Conservation (phyloP, 1,284 basidiomycete genomes). For the Somion occarium region DNA sequence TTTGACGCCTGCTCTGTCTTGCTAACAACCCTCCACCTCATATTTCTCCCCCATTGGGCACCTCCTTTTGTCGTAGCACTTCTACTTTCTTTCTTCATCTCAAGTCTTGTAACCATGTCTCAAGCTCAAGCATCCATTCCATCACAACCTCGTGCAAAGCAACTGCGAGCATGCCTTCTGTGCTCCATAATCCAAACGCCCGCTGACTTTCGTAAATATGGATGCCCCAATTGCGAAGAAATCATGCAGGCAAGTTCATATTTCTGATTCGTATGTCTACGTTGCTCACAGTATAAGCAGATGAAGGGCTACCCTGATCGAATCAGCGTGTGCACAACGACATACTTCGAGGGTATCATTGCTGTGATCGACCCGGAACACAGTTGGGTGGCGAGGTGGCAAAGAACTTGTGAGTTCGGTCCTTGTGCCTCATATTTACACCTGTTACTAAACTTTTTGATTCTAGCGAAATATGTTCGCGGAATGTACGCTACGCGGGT, state of each 20-base stretch:
- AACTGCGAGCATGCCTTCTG: constrained; percentile 86
- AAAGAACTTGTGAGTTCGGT: constrained; percentile 70
- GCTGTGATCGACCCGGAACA: constrained; percentile 84
- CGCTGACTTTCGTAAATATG: constrained; percentile 78
- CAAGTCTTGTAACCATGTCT: constrained; percentile 17
- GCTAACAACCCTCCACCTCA: not conserved
- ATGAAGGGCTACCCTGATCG: constrained; percentile 87
- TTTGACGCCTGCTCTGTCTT: not conserved
- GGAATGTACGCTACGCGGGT: constrained; percentile 90
- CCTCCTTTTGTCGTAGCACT: not conserved
- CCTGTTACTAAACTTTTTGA: too few species aligned
- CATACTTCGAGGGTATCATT: constrained; percentile 91
- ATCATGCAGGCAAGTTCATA: constrained; percentile 71
- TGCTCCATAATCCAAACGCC: constrained; percentile 89
- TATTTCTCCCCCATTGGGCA: not conserved
- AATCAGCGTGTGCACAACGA: constrained; percentile 87
- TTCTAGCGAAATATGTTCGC: constrained; percentile 74
- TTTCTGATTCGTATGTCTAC: not conserved
- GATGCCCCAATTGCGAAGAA: constrained; percentile 98
- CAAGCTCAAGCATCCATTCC: constrained; percentile 45
- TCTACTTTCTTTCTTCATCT: not conserved
- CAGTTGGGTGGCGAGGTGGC: constrained; percentile 96
- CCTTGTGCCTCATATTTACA: too few species aligned
- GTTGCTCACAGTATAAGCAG: constrained; percentile 35
- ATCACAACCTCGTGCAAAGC: constrained; percentile 56